These are phyloP conservation scores for Sugiyamaella paludigena DNA, from an alignment of 1,139 yeast species.

Conservation along the genomic window DNA sequence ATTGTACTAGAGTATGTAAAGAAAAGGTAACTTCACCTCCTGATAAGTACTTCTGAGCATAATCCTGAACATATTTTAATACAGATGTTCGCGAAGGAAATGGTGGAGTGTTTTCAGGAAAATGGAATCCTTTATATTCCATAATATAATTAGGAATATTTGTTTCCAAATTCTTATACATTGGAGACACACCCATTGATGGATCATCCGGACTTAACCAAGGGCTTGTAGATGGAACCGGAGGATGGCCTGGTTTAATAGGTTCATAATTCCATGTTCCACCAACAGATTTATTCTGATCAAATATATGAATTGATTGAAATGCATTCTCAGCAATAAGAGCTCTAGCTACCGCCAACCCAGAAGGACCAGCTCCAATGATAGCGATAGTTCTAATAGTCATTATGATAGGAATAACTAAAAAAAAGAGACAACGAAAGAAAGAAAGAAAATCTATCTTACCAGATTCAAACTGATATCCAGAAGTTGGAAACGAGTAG, in stretches of 20 bases:
- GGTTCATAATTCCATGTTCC: constrained; percentile 48
- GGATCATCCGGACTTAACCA: constrained; percentile 17
- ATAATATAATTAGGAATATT: constrained; percentile 59
- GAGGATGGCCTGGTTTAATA: constrained; percentile 17
- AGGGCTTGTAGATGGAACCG: constrained; percentile 28
- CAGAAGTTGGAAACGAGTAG: neutral
- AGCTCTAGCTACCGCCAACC: constrained; percentile 57
- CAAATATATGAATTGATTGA: constrained; percentile 48
- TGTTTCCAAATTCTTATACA: constrained; percentile 55
- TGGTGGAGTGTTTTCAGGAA: constrained; percentile 44
- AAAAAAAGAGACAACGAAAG: neutral
- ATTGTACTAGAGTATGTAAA: constrained; percentile 43
- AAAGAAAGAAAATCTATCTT: neutral
- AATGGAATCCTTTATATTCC: constrained; percentile 53
- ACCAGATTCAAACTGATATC: neutral
- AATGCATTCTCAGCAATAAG: constrained; percentile 47
- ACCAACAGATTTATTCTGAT: constrained; percentile 48
- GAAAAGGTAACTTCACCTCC: constrained; percentile 32
- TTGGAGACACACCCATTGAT: constrained; percentile 42
- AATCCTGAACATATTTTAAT: constrained; percentile 46
- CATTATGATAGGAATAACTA: neutral
- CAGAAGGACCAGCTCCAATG: constrained; percentile 70
- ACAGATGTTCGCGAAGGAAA: constrained; percentile 55
- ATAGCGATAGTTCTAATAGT: constrained; percentile 24
- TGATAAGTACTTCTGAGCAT: constrained; percentile 42